Evolutionary conservation across 257 asterid species (phyloP), one percentile per base, ranked within the genome.

Genomic region (Lavandula angustifolia): DNA sequence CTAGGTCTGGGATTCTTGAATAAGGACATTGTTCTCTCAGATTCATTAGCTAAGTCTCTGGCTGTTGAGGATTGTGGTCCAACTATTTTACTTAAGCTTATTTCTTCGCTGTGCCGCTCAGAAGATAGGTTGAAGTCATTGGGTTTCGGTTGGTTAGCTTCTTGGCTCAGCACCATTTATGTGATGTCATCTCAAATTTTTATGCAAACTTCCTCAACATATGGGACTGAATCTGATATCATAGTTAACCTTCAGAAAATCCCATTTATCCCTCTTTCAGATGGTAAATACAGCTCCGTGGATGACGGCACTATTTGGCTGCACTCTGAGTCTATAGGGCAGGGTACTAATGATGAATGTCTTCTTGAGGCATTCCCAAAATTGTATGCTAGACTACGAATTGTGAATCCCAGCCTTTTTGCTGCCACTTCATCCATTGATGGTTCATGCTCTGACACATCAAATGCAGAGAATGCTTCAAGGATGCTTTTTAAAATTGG

Each of bases 41-140:
- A 94, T 84, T 75, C 86, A 57, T 75, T 90, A 65, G 97, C 97
- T 14, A 84, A 80, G 81, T 84, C 94, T 69, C 74, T 94, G 64
- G 97, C 97, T 22, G 74, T 94, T 29, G 95, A 94, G 75, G 97
- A 90, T 50, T 89, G 81, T 83, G 97, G 99, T 64, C 95, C 94
- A 40, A 80, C 69, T 71, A 73, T 82, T 59, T 70, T 94, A 68
- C 79, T 84, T 31, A 60, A 79, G 67, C 67, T 87, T 56, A 69
- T 90, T 54, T 74, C 84, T 73, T 82, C 96, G 0, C 76, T 94
- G 73, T 82, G 95, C 69, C 63, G 49, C 66, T 76, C 87, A 18
- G 75, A 71, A 35, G 77, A 82, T 74, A 85, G 81, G 78, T 75
- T 92, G 62, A 77, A 78, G 67, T 74, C 86, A 1, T 66, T 87